phyloP scores from a whole-genome alignment of 495 filamentous ascomycete genomes.

The Penicillium nucicola region DNA sequence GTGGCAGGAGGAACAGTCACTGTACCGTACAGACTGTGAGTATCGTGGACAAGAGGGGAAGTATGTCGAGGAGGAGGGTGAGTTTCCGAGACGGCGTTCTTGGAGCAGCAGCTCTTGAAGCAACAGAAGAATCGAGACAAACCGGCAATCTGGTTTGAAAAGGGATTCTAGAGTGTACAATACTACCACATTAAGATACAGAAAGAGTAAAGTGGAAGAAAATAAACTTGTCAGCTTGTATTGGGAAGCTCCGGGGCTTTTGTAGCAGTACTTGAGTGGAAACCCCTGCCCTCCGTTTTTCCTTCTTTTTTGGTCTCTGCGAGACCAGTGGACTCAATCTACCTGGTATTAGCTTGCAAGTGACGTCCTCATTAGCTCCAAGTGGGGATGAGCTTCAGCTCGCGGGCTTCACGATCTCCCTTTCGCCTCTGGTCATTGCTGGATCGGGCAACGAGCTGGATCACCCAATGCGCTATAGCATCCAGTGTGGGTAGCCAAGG shows the following conservation, averaged over 20 bases:
- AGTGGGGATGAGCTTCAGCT: constrained; percentile 15
- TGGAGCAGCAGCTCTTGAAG: constrained; percentile 23
- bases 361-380: constrained; percentile 2
- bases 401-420: not conserved
- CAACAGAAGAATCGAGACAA: constrained; percentile 20
- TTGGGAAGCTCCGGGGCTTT: constrained; percentile 4
- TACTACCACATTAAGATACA: not conserved
- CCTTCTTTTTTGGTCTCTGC: not conserved
- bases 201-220: not conserved
- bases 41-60: not conserved
- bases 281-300: not conserved
- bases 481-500: not conserved
- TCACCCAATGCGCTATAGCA: not conserved
- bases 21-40: not conserved
- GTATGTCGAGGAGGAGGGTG: constrained; percentile 10
- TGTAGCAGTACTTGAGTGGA: constrained; percentile 12
- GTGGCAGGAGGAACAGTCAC: constrained; percentile 2
- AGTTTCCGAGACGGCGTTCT: constrained; percentile 9
- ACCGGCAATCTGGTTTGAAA: constrained; percentile 10
- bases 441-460: constrained; percentile 1
- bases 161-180: not conserved
- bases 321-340: not conserved
- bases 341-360: not conserved
- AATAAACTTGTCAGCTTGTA: not conserved
- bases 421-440: constrained; percentile 2